Base-by-base conservation (phyloP, 805 yeast species). In the Candida oleophila region DNA sequence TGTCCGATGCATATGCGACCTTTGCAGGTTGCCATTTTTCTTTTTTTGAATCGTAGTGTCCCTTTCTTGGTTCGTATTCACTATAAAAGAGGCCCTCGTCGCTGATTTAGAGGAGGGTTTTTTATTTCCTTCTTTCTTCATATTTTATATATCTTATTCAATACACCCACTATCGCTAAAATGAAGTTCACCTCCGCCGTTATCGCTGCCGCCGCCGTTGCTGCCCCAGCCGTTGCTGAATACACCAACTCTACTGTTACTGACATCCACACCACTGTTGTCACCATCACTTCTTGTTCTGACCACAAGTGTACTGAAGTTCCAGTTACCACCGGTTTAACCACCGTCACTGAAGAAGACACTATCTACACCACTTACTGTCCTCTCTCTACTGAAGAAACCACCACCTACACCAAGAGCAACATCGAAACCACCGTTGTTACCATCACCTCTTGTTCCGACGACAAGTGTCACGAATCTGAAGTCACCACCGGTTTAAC, bases 101-200 rank as follows among this genome's bases (percentile, higher is more conserved):
- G 21, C 7, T 16, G 12, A 18, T 4, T 20, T 25, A 11, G 30
- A 25, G 16, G 20, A 11, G 11, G 30, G 5, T 12, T 22, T 19
- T 20, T 33, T 18, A 5, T 45, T 42, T 22, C 35, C 19, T 41
- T 41, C 30, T 19, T 41, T 38, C 47, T 41, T 41, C 34, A 25
- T 25, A 25, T 37, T 43, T 52, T 21, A 33, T 34, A 22, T 33
- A 41, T 52, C 47, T 56, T 52, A 46, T 15, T 25, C 39, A 21
- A 45, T 38, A 35, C 36, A 22, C 34, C 42, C n/a, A 33, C 45
- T 40, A 34, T 45, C 32, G 28, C 21, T 38, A 49, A 44, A 58
- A 68, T 68, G 73, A 66, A 66, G 60, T 67, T 64, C 59, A 59
- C 70, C 48, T 47, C 71, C 49, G 65, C 60, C 49, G 59, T 60